phyloP scores from a whole-genome alignment of 2,329 filamentous ascomycete species.

The Karstenula rhodostoma region DNA sequence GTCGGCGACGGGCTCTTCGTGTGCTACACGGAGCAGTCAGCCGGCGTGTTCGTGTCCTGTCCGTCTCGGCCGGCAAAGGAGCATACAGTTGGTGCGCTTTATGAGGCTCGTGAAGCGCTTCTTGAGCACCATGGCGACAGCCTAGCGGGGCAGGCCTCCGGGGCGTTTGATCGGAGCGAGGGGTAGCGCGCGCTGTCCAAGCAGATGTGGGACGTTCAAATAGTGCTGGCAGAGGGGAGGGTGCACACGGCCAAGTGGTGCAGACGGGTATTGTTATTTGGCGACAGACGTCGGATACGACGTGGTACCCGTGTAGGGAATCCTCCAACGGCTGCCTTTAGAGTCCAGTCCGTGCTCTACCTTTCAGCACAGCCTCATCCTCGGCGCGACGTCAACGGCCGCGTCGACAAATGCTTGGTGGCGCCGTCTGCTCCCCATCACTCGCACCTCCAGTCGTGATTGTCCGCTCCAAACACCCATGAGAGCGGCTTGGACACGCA shows the following conservation, averaged over 20 bases:
- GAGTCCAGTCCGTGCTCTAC: slow-evolving; percentile 10
- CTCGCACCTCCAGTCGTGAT: background rate
- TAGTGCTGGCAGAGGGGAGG: background rate
- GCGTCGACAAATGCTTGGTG: slow-evolving; percentile 18
- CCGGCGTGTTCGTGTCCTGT: background rate
- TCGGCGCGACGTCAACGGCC: slow-evolving; percentile 18
- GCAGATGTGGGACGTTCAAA: background rate
- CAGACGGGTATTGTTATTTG: slow-evolving; percentile 5
- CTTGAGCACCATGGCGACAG: slow-evolving; percentile 48
- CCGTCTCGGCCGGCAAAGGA: no score
- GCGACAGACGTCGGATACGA: slow-evolving; percentile 10
- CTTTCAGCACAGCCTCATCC: slow-evolving; percentile 7
- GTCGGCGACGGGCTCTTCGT: slow-evolving; percentile 37
- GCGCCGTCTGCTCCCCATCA: background rate
- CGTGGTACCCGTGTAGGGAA: background rate
- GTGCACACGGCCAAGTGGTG: background rate
- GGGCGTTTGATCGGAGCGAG: background rate
- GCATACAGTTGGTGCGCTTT: slow-evolving; percentile 21
- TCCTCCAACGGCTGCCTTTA: background rate
- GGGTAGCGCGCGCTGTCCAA: background rate
- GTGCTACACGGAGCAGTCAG: slow-evolving; percentile 26
- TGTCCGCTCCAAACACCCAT: background rate
- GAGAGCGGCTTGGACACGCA: background rate
- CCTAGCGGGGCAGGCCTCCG: slow-evolving; percentile 8
- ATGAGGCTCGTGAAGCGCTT: slow-evolving; percentile 49